phyloP scores from a whole-genome alignment of 2,329 filamentous ascomycete species.

The Exophiala sp. region DNA sequence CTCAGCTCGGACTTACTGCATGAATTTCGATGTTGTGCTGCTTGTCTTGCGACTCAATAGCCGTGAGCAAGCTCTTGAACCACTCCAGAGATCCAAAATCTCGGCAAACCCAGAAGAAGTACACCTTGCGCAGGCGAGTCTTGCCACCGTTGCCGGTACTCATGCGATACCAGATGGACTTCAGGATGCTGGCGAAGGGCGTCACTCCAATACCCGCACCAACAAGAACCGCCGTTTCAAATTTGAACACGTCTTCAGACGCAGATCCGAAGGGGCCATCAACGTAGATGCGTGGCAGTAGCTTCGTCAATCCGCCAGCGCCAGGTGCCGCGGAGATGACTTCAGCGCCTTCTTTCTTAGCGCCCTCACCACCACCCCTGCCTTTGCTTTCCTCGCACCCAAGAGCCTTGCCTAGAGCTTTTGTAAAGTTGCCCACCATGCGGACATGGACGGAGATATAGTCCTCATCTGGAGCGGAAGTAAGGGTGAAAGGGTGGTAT shows the following conservation, averaged over 20 bases:
- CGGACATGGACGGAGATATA: slow-evolving; percentile 85
- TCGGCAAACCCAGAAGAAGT: slow-evolving; percentile 90
- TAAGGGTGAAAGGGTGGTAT: slow-evolving; percentile 83
- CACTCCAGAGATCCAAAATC: slow-evolving; percentile 87
- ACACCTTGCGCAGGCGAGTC: slow-evolving; percentile 77
- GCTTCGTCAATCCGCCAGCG: slow-evolving; percentile 56
- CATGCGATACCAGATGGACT: slow-evolving; percentile 92
- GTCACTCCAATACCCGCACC: slow-evolving; percentile 53
- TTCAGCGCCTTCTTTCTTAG: slow-evolving; percentile 42
- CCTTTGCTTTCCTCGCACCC: slow-evolving; percentile 63
- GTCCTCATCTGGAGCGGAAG: slow-evolving; percentile 82
- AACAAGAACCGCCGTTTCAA: slow-evolving; percentile 50
- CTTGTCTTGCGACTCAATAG: slow-evolving; percentile 81
- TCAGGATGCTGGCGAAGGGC: slow-evolving; percentile 55
- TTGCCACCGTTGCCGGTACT: slow-evolving; percentile 62
- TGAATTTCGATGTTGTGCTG: slow-evolving; percentile 85
- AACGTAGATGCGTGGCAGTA: slow-evolving; percentile 75
- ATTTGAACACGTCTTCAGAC: slow-evolving; percentile 76
- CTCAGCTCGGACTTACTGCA: slow-evolving; percentile 48
- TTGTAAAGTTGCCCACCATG: slow-evolving; percentile 79
- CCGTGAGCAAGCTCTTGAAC: slow-evolving; percentile 78
- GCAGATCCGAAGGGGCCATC: slow-evolving; percentile 83
- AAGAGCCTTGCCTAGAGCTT: slow-evolving; percentile 63
- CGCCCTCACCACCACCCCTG: slow-evolving; percentile 30
- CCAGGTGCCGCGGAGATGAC: slow-evolving; percentile 64